These are phyloP conservation scores for Agaricus sinodeliciosus DNA, from an alignment of 768 basidiomycete genomes.

Conservation along the genomic window DNA sequence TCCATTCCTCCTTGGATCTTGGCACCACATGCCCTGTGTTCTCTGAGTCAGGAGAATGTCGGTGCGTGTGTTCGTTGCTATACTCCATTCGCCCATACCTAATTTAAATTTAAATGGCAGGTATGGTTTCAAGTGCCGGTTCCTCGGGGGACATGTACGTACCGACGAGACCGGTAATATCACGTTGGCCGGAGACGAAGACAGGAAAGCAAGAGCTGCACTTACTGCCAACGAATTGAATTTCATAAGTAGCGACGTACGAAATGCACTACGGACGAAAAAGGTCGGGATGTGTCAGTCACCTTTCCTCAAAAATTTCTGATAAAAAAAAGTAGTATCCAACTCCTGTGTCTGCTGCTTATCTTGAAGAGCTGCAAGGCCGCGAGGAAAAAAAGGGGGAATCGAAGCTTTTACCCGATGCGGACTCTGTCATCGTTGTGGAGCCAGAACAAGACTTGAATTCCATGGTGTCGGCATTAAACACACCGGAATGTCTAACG, in stretches of 20 bases:
- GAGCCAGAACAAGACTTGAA: conserved; percentile 36
- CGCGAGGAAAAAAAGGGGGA: conserved; percentile 20
- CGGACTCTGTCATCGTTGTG: conserved; percentile 23
- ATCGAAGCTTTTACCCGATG: conserved; percentile 16
- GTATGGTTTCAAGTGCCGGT: conserved; percentile 88
- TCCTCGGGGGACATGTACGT: conserved; percentile 70
- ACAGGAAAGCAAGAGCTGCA: conserved; percentile 45
- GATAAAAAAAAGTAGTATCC: conserved; percentile 9
- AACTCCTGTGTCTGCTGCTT: conserved; percentile 2
- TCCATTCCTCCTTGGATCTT: conserved; percentile 36
- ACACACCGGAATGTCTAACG: not conserved
- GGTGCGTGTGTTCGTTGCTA: conserved; percentile 22
- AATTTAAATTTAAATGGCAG: conserved; percentile 17
- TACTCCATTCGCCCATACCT: not conserved
- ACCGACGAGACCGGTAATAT: conserved; percentile 38
- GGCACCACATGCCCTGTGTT: conserved; percentile 61
- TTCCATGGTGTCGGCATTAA: conserved; percentile 12
- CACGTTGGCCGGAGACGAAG: conserved; percentile 45
- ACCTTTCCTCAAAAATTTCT: not conserved
- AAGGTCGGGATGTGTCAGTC: conserved; percentile 41
- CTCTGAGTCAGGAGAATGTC: conserved; percentile 65
- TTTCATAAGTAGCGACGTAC: conserved; percentile 47
- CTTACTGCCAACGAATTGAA: conserved; percentile 59
- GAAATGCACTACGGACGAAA: conserved; percentile 59
- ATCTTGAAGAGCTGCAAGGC: conserved; percentile 35